These are phyloP conservation scores for Coniella lustricola DNA, from an alignment of 2,329 filamentous ascomycete genomes.

Conservation along the genomic window DNA sequence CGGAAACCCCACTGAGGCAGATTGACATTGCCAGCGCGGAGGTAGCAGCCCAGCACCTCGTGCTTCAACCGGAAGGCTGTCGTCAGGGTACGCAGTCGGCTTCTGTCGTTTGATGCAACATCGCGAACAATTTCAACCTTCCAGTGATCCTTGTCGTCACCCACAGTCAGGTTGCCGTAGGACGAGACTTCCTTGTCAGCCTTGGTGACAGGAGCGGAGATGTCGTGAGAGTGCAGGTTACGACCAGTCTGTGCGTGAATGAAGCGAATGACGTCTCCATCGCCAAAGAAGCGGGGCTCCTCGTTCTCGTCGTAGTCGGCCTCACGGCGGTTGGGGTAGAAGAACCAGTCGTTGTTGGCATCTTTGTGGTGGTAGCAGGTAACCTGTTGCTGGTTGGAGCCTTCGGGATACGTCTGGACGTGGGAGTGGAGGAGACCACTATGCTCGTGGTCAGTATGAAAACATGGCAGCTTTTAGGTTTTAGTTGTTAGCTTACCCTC, in stretches of 20 bases:
- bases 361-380: slow-evolving; percentile 99
- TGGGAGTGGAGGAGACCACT: slow-evolving; percentile 91
- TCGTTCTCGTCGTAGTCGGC: slow-evolving; percentile 64
- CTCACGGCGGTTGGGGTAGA: slow-evolving; percentile 85
- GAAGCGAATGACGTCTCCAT: slow-evolving; percentile 73
- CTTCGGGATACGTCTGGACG: slow-evolving; percentile 91
- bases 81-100: slow-evolving; percentile 81
- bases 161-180: slow-evolving; percentile 92
- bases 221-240: slow-evolving; percentile 91
- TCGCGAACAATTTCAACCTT: slow-evolving; percentile 85
- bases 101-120: slow-evolving; percentile 77
- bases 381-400: slow-evolving; percentile 89
- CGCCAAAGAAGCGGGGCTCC: slow-evolving; percentile 68
- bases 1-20: slow-evolving; percentile 99
- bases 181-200: slow-evolving; percentile 86
- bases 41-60: slow-evolving; percentile 76
- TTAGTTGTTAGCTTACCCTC: slow-evolving; percentile 37
- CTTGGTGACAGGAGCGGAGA: slow-evolving; percentile 84
- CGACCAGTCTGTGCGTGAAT: slow-evolving; percentile 94
- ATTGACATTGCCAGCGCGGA: slow-evolving; percentile 91
- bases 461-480: background rate
- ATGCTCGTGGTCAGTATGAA: background rate
- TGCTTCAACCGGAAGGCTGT: slow-evolving; percentile 88
- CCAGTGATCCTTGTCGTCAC: slow-evolving; percentile 98
- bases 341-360: slow-evolving; percentile 99